These are phyloP conservation scores for Gossypium stocksii DNA, from an alignment of 345 rosid genomes.

Conservation along the genomic window DNA sequence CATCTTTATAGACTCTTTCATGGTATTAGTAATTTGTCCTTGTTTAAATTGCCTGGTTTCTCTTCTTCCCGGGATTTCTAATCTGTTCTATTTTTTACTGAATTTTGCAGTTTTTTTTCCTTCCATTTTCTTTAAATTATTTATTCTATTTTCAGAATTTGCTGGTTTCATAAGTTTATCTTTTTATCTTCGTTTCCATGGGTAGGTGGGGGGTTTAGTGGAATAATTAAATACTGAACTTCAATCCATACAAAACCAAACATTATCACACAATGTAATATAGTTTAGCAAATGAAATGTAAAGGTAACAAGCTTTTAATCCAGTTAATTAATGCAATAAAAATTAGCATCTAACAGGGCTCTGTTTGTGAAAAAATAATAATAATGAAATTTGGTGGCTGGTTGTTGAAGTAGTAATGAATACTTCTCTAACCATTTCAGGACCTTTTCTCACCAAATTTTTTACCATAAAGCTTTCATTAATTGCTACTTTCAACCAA, in stretches of 20 bases:
- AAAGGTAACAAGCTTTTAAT: not conserved
- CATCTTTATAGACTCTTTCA: not conserved
- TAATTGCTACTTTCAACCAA: not conserved
- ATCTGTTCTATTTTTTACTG: not conserved
- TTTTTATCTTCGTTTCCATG: not conserved
- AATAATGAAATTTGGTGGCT: not conserved
- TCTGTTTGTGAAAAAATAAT: too few species aligned
- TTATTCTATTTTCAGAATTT: not conserved
- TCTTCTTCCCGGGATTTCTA: not conserved
- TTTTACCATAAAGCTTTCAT: not conserved
- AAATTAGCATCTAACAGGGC: not conserved
- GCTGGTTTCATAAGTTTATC: not conserved
- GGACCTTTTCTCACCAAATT: not conserved
- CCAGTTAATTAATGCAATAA: not conserved
- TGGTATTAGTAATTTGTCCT: not conserved
- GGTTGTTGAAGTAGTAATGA: not conserved
- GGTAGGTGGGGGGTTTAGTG: not conserved
- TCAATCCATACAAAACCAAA: not conserved
- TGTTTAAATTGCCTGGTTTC: not conserved
- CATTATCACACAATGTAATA: not conserved
- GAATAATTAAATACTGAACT: not conserved
- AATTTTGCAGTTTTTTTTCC: not conserved
- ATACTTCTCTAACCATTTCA: not conserved
- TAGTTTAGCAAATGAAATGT: not conserved
- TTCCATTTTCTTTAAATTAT: not conserved